Evolutionary conservation across 2,329 filamentous ascomycete species (phyloP), one percentile per base, ranked within the genome.

Genomic region (Alternaria sp.): DNA sequence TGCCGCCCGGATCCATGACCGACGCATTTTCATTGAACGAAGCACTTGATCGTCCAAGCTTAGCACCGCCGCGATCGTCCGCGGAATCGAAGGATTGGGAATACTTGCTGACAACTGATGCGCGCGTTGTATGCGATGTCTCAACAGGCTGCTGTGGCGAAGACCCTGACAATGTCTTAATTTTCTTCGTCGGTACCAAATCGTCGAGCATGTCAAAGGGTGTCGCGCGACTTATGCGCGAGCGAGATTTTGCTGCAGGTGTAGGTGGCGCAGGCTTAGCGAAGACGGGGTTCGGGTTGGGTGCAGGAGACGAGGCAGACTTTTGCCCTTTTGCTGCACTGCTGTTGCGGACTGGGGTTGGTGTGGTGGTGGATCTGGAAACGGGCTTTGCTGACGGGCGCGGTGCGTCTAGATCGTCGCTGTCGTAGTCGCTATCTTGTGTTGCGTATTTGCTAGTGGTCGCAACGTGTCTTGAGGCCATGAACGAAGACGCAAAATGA

Each of bases 161-260:
- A 21, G 59, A 20, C 37, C 47, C 56, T 5, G 62, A 33, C 43
- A 30, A 25, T 23, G 60, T 9, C n/a, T 43, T 26, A 21, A 63
- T 30, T 46, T 62, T 50, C 25, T 47, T 60, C 37, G 37, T 41
- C 28, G 65, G 66, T 11, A 51, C 58, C 37, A 71, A 71, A 11
- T 70, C 71, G 23, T 77, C 75, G 9, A 75, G 68, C 67, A 73
- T 71, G 23, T 75, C 73, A 45, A 75, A 72, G 2, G 71, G 70
- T 4, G 65, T 74, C 60, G 60, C 55, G 21, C 70, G 69, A 20
- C 51, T 64, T 50, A 63, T 61, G 54, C 70, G 64, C n/a, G 70
- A 56, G 37, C 65, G 70, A 23, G 64, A 37, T 45, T 66, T 64
- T 60, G 59, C 18, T 57, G 56, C 25, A 50, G 57, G 1, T 21